phyloP scores from a whole-genome alignment of 2,329 filamentous ascomycete genomes.

The Parasarocladium wereldwijsianum region DNA sequence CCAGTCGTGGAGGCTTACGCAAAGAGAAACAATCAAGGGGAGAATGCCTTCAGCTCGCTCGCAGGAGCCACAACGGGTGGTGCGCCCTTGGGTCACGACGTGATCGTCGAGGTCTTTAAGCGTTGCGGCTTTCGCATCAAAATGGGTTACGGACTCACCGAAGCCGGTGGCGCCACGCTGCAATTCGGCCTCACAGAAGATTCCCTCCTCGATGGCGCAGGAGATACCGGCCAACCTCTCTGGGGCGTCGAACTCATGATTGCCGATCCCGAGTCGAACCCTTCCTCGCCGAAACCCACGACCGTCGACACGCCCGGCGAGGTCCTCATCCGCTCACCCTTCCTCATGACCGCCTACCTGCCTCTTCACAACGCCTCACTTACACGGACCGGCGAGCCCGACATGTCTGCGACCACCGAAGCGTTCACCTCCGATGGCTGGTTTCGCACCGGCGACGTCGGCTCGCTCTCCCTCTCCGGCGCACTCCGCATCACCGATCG shows the following conservation, averaged over 20 bases:
- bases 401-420: constrained; percentile 22
- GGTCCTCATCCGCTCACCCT: constrained; percentile 48
- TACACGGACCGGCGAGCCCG: constrained; percentile 8
- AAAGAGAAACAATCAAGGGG: constrained; percentile 22
- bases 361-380: constrained; percentile 36
- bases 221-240: constrained; percentile 52
- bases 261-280: constrained; percentile 31
- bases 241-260: constrained; percentile 50
- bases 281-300: constrained; percentile 14
- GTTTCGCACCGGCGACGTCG: constrained; percentile 59
- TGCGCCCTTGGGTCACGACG: constrained; percentile 43
- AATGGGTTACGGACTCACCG: constrained; percentile 65
- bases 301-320: constrained; percentile 42
- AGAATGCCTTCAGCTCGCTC: constrained; percentile 44
- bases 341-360: constrained; percentile 56
- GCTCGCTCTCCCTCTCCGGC: constrained; percentile 37
- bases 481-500: constrained; percentile 55
- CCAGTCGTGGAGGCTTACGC: constrained; percentile 49
- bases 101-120: constrained; percentile 45
- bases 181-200: constrained; percentile 38
- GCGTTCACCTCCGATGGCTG: constrained; percentile 41
- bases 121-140: constrained; percentile 32
- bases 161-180: constrained; percentile 49
- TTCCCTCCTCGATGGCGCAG: constrained; percentile 29
- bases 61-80: constrained; percentile 42